Conservation (phyloP, 345 rosid genomes). For the Toxicodendron radicans region DNA sequence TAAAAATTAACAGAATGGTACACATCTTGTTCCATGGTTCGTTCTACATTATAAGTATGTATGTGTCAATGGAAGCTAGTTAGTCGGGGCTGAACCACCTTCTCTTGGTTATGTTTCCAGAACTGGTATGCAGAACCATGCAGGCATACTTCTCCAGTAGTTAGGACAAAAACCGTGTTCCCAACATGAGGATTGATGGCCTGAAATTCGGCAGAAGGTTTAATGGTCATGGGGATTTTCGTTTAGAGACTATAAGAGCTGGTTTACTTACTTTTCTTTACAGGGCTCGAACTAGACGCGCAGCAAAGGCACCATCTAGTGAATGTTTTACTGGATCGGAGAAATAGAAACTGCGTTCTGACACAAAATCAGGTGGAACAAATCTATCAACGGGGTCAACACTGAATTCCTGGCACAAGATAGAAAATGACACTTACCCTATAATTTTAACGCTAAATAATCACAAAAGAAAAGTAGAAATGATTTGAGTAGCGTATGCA, state of each 20-base stretch:
- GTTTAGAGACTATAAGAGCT: neutral
- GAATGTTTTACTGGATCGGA: conserved; percentile 76
- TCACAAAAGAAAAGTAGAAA: too few species aligned
- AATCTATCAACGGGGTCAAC: conserved; percentile 67
- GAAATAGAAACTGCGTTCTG: conserved; percentile 57
- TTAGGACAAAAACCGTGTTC: neutral
- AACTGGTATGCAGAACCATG: neutral
- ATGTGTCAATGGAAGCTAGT: neutral
- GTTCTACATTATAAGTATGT: too few species aligned
- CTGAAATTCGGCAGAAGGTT: neutral
- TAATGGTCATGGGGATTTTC: neutral
- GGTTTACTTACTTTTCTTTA: conserved; percentile 29
- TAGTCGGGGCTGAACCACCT: neutral
- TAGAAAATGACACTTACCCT: neutral
- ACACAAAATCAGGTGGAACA: conserved; percentile 56
- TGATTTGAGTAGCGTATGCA: neutral
- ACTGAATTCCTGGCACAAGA: conserved; percentile 58
- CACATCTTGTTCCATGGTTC: neutral
- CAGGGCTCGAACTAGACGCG: conserved; percentile 56
- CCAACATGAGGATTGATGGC: neutral
- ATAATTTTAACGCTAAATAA: neutral
- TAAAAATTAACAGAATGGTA: too few species aligned
- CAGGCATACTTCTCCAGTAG: neutral
- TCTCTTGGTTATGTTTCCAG: neutral
- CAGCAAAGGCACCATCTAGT: conserved; percentile 91